phyloP scores from a whole-genome alignment of 23 red algal genomes.

The Chondrus crispus region DNA sequence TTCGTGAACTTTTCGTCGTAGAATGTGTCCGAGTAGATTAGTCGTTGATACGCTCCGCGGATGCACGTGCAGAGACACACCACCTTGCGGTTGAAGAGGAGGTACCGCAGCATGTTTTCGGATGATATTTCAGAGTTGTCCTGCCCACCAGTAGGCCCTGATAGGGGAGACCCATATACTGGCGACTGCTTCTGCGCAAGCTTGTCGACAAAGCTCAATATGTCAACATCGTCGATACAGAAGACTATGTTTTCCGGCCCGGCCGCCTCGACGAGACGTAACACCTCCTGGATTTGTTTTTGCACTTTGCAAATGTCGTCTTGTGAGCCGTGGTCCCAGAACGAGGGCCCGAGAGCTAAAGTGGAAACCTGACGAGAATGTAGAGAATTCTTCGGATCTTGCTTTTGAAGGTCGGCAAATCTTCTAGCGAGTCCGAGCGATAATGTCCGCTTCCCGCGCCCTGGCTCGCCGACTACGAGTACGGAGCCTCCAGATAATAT shows the following conservation, averaged over 20 bases:
- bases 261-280: slow-evolving; percentile 36
- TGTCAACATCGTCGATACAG: slow-evolving; percentile 58
- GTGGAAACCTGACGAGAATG: slow-evolving; percentile 44
- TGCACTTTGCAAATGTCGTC: slow-evolving; percentile 16
- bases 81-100: slow-evolving; percentile 58
- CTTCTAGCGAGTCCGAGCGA: slow-evolving; percentile 46
- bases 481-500: slow-evolving; percentile 47
- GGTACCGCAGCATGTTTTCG: slow-evolving; percentile 55
- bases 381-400: neutral
- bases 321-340: slow-evolving; percentile 6
- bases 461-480: slow-evolving; percentile 42
- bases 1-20: slow-evolving; percentile 70
- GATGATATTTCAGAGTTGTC: neutral
- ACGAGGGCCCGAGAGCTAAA: slow-evolving; percentile 40
- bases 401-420: neutral
- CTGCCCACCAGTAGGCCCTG: neutral
- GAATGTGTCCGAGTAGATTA: slow-evolving; percentile 40
- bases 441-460: slow-evolving; percentile 49
- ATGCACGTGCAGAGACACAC: slow-evolving; percentile 64
- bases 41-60: slow-evolving; percentile 41
- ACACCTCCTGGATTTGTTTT: neutral
- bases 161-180: neutral
- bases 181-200: slow-evolving; percentile 5
- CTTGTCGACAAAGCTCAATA: slow-evolving; percentile 49
- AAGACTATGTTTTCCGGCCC: slow-evolving; percentile 61